Conservation (phyloP, 2,329 filamentous ascomycete genomes). For the Trichoderma sp. region DNA sequence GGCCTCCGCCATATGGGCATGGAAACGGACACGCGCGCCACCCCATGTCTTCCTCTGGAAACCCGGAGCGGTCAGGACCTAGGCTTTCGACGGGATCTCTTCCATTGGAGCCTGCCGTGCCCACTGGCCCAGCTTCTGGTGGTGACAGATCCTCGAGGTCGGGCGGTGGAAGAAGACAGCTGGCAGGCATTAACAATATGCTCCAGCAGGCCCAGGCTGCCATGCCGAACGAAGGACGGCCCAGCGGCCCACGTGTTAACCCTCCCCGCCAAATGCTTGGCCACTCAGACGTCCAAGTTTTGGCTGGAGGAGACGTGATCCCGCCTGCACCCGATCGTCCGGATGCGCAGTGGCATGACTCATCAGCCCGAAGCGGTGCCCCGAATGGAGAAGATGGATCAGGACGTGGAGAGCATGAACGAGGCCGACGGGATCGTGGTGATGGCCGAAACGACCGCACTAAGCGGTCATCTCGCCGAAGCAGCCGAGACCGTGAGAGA, state of each 20-base stretch:
- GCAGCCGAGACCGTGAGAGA: constrained; percentile 50
- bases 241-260: constrained; percentile 35
- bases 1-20: constrained; percentile 27
- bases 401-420: constrained; percentile 40
- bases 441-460: constrained; percentile 41
- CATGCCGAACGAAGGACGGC: constrained; percentile 37
- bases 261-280: constrained; percentile 44
- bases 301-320: constrained; percentile 52
- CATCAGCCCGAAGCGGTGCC: constrained; percentile 27
- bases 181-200: constrained; percentile 58
- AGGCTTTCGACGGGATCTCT: constrained; percentile 28
- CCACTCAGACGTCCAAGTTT: constrained; percentile 54
- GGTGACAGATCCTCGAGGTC: constrained; percentile 35
- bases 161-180: constrained; percentile 48
- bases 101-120: constrained; percentile 30
- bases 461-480: constrained; percentile 43
- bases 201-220: constrained; percentile 51
- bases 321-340: constrained; percentile 47
- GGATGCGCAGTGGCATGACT: constrained; percentile 42
- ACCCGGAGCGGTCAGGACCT: constrained; percentile 32
- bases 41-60: constrained; percentile 30
- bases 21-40: constrained; percentile 32
- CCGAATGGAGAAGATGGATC: constrained; percentile 32
- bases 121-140: constrained; percentile 37
- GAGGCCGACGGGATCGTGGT: constrained; percentile 43